Base-by-base conservation (phyloP, 2,329 filamentous ascomycete species). In the Colletotrichum brevisporum region DNA sequence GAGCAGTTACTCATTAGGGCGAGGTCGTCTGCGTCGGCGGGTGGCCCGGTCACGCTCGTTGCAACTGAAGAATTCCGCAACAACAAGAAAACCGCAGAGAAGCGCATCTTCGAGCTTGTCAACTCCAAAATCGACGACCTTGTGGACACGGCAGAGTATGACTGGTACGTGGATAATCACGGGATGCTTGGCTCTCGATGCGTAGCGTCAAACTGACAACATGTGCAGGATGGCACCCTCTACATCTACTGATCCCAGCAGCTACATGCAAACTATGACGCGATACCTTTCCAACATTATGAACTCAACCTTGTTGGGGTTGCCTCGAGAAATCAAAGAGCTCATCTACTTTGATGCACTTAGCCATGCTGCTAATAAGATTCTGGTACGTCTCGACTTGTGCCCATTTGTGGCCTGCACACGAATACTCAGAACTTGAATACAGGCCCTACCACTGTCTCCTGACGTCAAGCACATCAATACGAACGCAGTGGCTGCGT, bases 81-180 rank as follows among this genome's bases (percentile, higher is more conserved):
- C 75, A 95, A 97, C 77, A 98, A 98, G 82, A 98, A 98, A 83
- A 94, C 92, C 1, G 96, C 96, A 0, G 95, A 98, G 78, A 97
- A 98, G 82, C 92, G 97, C 41, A 98, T 99, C 67, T 99, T 99
- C 77, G 97, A 99, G 81, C 88, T 99, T 0, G 96, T 99, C 71
- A 98, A 99, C 82, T 97, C 93, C 66, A 99, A 99, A 83, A 98
- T 99, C 75, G 95, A 98, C 76, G 96, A 99, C 78, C 88, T 99
- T 12, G 93, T 99, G 63, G 95, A 98, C 75, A 98, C 95, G 0
- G 95, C 96, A 39, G 96, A 99, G 81, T 99, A 99, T 78, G 94
- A 98, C 79, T 99, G 96, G 92, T 90, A 81, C 63, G 82, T 72
- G 36, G 26, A 55, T 5, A 36, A 26, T 10, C 27, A 16, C 18